Evolutionary conservation across 2,329 filamentous ascomycete species (phyloP).

Genomic region (Cordyceps farinosa): DNA sequence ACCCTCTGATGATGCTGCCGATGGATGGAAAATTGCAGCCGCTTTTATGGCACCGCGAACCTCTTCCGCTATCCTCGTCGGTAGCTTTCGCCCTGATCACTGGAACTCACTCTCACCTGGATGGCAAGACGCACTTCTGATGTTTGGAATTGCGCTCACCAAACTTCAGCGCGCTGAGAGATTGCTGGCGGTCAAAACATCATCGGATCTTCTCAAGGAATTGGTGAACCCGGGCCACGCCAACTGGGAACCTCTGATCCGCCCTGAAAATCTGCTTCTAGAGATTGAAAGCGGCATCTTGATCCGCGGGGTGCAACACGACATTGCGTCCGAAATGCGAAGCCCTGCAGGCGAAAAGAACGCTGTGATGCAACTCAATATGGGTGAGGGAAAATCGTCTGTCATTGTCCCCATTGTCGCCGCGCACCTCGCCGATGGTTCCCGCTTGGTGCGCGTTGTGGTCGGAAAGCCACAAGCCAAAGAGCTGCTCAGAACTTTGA

Average conservation of each 20-base stretch:
- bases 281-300: conserved; percentile 62
- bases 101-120: neutral
- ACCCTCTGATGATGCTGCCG: neutral
- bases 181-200: neutral
- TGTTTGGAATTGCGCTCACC: neutral
- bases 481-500: conserved; percentile 57
- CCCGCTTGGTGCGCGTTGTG: conserved; percentile 52
- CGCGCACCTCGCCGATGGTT: conserved; percentile 47
- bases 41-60: conserved; percentile 4
- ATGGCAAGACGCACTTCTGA: neutral
- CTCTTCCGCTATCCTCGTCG: neutral
- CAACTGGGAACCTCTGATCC: neutral
- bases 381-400: conserved; percentile 69
- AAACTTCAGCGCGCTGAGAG: neutral
- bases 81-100: neutral
- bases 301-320: conserved; percentile 57
- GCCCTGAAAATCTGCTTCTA: conserved; percentile 59
- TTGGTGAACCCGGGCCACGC: neutral
- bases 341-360: conserved; percentile 39
- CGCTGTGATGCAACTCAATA: conserved; percentile 62
- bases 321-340: conserved; percentile 57
- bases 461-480: conserved; percentile 59
- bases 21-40: neutral
- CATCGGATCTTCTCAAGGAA: neutral
- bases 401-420: conserved; percentile 66